Conservation (phyloP, 257 asterid genomes). For the Schizonepeta tenuifolia region DNA sequence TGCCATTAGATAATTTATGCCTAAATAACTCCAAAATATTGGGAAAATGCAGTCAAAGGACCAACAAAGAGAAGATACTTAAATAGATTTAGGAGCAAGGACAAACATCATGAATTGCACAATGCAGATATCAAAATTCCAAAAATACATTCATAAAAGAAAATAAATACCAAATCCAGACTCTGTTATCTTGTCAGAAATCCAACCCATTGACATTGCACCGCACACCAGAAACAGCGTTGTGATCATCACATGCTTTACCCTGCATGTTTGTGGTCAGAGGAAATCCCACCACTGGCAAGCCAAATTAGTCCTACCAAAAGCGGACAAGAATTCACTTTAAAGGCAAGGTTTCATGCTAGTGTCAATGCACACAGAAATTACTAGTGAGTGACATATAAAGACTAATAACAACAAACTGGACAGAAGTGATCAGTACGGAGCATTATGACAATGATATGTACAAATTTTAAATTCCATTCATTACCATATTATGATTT, state of each 20-base stretch:
- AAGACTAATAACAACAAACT: neutral
- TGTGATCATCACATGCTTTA: conserved; percentile 84
- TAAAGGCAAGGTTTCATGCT: neutral
- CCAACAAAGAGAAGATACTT: neutral
- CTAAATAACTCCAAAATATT: neutral
- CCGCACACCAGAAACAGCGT: conserved; percentile 81
- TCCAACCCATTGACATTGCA: conserved; percentile 96
- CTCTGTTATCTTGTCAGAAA: conserved; percentile 88
- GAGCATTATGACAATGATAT: neutral
- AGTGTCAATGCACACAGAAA: neutral
- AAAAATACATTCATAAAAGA: neutral
- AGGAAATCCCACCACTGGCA: conserved; percentile 19
- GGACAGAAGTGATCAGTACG: neutral
- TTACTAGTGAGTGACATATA: neutral
- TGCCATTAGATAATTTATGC: neutral
- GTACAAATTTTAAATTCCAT: neutral
- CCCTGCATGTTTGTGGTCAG: conserved; percentile 53
- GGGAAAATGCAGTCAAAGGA: neutral
- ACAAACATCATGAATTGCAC: conserved; percentile 4
- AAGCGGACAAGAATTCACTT: neutral
- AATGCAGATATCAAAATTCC: neutral
- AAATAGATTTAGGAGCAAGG: conserved; percentile 1
- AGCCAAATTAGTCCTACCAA: conserved; percentile 1
- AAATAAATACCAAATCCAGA: conserved; percentile 81
- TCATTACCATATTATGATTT: neutral